Base-by-base conservation (phyloP, 352 stramenopile genomes). In the Globisporangium parvum region DNA sequence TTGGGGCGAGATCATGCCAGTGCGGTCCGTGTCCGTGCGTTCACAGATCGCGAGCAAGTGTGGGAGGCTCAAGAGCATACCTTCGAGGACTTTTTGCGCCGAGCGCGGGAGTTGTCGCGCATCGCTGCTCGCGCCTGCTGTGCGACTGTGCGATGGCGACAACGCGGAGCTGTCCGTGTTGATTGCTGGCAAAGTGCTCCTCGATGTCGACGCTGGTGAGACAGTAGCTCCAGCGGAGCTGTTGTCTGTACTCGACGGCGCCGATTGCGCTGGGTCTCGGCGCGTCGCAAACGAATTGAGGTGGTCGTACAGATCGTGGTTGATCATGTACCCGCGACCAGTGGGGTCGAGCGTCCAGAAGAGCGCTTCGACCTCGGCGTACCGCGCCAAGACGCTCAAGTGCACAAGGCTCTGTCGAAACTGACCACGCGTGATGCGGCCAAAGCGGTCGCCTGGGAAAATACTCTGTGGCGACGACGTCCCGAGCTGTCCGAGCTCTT, bases 301-400 rank as follows among this genome's bases (percentile, higher is more conserved):
- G 52, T 91, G 75, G 46, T 85, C 67, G 61, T 90, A 88, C 18
- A 91, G 70, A 18, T 87, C 81, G 50, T 77, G 63, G 11, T 60
- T 72, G 12, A 58, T 51, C 20, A 91, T 73, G 53, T 84, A 89
- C 6, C 81, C 79, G 9, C 73, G 71, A 0, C 79, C 81, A 41
- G 71, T 69, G 9, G 78, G 80, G 47, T 91, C 81, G 1, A 91
- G 63, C n/a, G 63, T 71, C 79, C 81, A 91, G 51, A 91, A 91
- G 23, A 91, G 66, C 2, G 67, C 65, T 47, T 91, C 79, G 3
- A 91, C 75, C 35, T 91, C 81, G 2, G 78, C 71, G 42, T 88
- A 86, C 18, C 81, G 69, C 9, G 76, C 69, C 8, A 88, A 46
- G 1, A 90, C 54, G 15, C 79, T 77, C 9, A 91, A 45, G 35